Conservation (phyloP, 495 filamentous ascomycete species). For the Hypoxylon fragiforme region DNA sequence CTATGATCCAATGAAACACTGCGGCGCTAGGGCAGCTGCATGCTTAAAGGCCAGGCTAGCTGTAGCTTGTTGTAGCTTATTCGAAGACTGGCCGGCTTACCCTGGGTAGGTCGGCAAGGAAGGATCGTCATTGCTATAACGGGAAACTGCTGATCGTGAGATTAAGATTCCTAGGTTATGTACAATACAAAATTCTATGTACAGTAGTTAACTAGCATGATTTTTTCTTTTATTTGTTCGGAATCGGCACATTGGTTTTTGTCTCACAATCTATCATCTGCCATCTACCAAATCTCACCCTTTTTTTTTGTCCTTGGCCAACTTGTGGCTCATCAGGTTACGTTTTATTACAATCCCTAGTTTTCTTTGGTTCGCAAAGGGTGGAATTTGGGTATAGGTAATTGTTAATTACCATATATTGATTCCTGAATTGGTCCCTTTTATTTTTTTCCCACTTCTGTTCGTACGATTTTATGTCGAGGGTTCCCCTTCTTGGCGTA, state of each 20-base stretch:
- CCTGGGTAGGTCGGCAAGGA: no score
- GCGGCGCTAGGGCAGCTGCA: constrained; percentile 4
- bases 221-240: constrained; percentile 28
- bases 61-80: background rate
- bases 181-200: no score
- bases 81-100: constrained; percentile 6
- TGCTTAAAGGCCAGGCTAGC: constrained; percentile 9
- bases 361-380: background rate
- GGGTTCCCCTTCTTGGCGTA: constrained; percentile 24
- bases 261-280: constrained; percentile 19
- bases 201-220: no score
- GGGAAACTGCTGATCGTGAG: constrained; percentile 34
- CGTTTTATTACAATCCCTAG: background rate
- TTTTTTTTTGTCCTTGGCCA: constrained; percentile 13
- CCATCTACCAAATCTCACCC: constrained; percentile 1
- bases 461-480: background rate
- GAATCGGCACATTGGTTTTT: constrained; percentile 26
- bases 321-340: background rate
- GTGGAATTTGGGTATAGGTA: constrained; percentile 16
- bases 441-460: background rate
- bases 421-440: constrained; percentile 2
- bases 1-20: constrained; percentile 11
- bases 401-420: constrained; percentile 24
- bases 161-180: constrained; percentile 14
- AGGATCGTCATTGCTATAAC: constrained; percentile 21